phyloP scores from a whole-genome alignment of 169 alveolate genomes.

The Cyclospora cayetanensis region DNA sequence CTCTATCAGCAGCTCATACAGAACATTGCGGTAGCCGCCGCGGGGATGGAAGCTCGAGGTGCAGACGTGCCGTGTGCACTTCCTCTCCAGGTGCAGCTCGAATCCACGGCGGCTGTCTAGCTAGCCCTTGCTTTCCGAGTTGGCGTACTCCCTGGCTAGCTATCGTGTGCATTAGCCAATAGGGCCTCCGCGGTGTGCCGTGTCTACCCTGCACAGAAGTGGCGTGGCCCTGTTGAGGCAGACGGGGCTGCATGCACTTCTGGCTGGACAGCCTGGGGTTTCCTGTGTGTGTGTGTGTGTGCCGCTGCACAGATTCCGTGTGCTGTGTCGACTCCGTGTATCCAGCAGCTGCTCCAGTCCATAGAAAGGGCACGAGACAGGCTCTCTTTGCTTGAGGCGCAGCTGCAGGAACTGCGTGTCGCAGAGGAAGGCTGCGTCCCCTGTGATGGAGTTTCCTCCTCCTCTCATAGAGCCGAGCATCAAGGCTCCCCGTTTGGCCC shows the following conservation, averaged over 20 bases:
- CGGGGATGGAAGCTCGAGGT: conserved; percentile 24
- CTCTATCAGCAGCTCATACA: conserved; percentile 44
- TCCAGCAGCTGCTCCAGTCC: conserved; percentile 52
- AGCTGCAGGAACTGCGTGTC: conserved; percentile 41
- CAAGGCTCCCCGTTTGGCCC: neutral
- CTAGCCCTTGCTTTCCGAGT: too few species aligned
- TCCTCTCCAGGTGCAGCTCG: conserved; percentile 36
- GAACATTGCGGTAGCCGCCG: conserved; percentile 52
- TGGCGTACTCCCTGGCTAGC: too few species aligned
- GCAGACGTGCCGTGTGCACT: conserved; percentile 43
- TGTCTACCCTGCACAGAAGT: too few species aligned
- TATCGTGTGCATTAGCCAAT: too few species aligned
- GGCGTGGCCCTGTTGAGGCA: too few species aligned
- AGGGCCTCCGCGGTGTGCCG: too few species aligned
- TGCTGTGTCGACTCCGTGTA: conserved; percentile 42
- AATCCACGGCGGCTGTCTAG: neutral
- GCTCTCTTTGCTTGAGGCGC: conserved; percentile 22
- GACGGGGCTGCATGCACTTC: too few species aligned
- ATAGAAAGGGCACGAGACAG: conserved; percentile 9
- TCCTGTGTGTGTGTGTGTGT: neutral
- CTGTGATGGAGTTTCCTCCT: neutral
- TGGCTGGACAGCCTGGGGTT: too few species aligned
- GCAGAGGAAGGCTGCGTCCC: neutral
- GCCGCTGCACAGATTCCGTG: conserved; percentile 6
- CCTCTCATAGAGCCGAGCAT: neutral